Evolutionary conservation across 2,329 filamentous ascomycete species (phyloP), one percentile per base, ranked within the genome.

Genomic region (Bipolaris cookei): DNA sequence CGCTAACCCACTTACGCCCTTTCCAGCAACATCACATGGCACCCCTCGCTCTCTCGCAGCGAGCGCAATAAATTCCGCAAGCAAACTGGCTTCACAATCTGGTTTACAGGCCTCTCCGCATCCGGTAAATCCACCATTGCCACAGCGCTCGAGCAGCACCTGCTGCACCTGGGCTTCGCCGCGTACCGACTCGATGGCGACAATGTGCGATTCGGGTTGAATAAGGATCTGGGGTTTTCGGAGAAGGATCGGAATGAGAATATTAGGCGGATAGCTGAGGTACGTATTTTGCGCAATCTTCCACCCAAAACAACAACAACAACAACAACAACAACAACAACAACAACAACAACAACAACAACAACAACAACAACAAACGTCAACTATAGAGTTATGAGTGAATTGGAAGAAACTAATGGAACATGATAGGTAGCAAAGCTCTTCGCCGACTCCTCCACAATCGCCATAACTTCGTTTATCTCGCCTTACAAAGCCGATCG

Each of bases 121-220:
- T 97, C 92, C 0, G 95, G 95, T 75, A 99, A 99, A 81, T 97
- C 94, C 50, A 99, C 95, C 56, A 91, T 99, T 62, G 95, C 95
- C 53, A 96, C 92, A 2, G 95, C 95, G 14, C 90, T 99, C 38
- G 95, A 99, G 83, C 94, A 97, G 82, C 92, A 97, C 78, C 88
- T 99, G 32, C 87, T 99, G 54, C 92, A 96, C 77, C 84, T 91
- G 10, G 90, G 89, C 41, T 82, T 95, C 49, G 82, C 89, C 54
- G 90, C 93, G 59, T 99, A 99, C 85, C 88, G 95, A 51, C 88
- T 99, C 28, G 95, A 99, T 79, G 95, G 94, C 72, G 95, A 99
- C 85, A 99, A 99, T 80, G 90, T 99, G 66, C 94, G 95, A 60
- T 97, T 98, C 81, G 95, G 95, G 14, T 85, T 99, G 67, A 99